Base-by-base conservation (phyloP, 2,329 filamentous ascomycete species). In the Alternaria incomplexa region DNA sequence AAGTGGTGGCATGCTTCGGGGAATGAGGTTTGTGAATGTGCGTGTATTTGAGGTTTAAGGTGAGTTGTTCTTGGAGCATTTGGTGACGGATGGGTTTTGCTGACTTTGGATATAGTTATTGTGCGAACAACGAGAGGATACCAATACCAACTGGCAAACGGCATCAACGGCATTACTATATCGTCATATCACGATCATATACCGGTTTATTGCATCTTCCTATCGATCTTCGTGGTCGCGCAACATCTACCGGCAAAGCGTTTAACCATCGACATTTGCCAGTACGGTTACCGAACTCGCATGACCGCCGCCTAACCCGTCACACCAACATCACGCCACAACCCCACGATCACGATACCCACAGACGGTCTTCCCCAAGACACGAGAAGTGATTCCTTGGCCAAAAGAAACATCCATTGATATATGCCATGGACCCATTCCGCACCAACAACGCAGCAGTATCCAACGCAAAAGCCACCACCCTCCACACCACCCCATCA, bases 301-400 rank as follows among this genome's bases (percentile, higher is more conserved):
- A 66, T 64, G 73, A 73, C 40, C 22, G 54, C 65, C 67, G 63
- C 66, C 64, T 60, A 70, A 72, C 26, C 10, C 59, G 61, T 76
- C 73, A 75, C 65, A 68, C 70, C 67, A 75, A 60, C 65, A 73
- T 77, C 74, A 77, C 74, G 73, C 72, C 74, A 77, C 71, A 66
- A 65, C 26, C 17, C 56, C 61, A 70, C 66, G 64, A 62, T 66
- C 65, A 70, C 63, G 64, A 65, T 67, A 68, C 63, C 64, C 63
- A 69, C 61, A 66, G 59, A 6, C 40, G 2, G 12, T 20, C 13
- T 3, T 1, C 20, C 17, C 28, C n/a, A 56, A 45, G 48, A 26
- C 4, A 40, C 30, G 54, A 23, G 20, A 56, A 25, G 1, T 4
- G 15, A 2, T 25, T 13, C 7, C 13, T 48, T 52, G 23, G 30